Percentiles rank a stretch among this genome's conserved stretches.
Evolutionary conservation across 139 green algal species (phyloP).

Genomic region (Ulvella scutata): DNA sequence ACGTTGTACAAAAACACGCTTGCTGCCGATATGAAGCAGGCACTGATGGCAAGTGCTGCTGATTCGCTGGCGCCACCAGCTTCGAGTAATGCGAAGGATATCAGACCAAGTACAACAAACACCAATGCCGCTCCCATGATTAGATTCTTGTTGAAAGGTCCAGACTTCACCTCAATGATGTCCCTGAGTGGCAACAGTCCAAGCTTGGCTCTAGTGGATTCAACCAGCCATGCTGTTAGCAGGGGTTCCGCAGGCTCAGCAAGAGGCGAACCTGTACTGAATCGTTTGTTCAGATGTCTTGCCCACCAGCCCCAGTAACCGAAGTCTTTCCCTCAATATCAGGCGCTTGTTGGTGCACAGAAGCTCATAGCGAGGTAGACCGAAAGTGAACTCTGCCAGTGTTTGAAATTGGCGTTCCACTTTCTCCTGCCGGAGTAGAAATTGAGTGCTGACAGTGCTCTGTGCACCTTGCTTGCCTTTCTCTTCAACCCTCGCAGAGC

Average conservation of each 20-base stretch:
- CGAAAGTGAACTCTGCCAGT: background rate
- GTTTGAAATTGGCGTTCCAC: too few species aligned
- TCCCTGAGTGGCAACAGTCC: background rate
- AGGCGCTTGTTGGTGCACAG: background rate
- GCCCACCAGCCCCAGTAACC: background rate
- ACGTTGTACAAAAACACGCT: background rate
- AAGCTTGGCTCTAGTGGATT: background rate
- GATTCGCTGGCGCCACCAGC: background rate
- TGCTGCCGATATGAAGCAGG: background rate
- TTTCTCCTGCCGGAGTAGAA: too few species aligned
- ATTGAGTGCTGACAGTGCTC: too few species aligned
- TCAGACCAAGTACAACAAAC: background rate
- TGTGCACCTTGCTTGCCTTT: too few species aligned
- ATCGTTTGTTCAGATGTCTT: background rate
- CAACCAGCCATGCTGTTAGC: background rate
- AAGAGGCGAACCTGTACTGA: background rate
- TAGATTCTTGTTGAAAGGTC: background rate
- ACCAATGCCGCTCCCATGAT: background rate
- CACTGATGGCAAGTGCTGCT: background rate
- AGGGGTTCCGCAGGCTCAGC: background rate
- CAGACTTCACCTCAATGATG: background rate
- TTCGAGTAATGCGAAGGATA: background rate
- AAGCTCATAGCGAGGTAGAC: background rate
- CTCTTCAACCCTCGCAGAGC: too few species aligned
- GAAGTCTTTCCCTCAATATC: background rate